Conservation (phyloP, 208 protist species). For the Trypanosomatidae sp. region DNA sequence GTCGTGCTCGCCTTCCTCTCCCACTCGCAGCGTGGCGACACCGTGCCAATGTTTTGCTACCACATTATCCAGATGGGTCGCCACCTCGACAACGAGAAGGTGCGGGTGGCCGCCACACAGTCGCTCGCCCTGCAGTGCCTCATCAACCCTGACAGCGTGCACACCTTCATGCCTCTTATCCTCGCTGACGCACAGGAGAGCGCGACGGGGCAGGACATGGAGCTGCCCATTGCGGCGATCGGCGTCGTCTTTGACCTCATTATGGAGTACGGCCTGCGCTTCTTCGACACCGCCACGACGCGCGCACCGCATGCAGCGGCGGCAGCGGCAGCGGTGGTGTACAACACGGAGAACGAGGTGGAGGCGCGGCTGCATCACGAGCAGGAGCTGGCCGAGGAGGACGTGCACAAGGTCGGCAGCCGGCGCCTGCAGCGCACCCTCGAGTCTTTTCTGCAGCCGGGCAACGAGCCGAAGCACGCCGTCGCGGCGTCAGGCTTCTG, state of each 20-base stretch:
- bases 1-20: constrained; percentile 85
- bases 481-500: constrained; percentile 60
- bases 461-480: constrained; percentile 37
- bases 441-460: constrained; percentile 45
- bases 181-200: constrained; percentile 58
- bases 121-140: constrained; percentile 85
- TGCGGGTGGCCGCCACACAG: constrained; percentile 71
- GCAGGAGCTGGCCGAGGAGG: constrained; percentile 69
- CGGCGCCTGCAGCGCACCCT: constrained; percentile 50
- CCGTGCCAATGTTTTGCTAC: constrained; percentile 78
- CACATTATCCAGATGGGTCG: constrained; percentile 88
- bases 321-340: constrained; percentile 14
- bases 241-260: constrained; percentile 82
- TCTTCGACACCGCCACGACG: constrained; percentile 57
- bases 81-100: constrained; percentile 70
- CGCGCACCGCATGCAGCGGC: no score
- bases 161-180: constrained; percentile 92
- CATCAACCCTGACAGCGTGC: constrained; percentile 81
- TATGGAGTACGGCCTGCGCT: constrained; percentile 87
- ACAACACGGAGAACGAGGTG: constrained; percentile 32
- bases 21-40: constrained; percentile 71
- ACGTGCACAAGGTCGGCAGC: constrained; percentile 85
- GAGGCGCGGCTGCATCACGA: constrained; percentile 74
- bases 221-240: constrained; percentile 64
- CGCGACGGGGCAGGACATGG: constrained; percentile 11